A percentile compares a stretch with the other conserved stretches of the same genome.
These are phyloP conservation scores for Plenodomus biglobosus DNA, from an alignment of 2,329 filamentous ascomycete species.

Conservation along the genomic window DNA sequence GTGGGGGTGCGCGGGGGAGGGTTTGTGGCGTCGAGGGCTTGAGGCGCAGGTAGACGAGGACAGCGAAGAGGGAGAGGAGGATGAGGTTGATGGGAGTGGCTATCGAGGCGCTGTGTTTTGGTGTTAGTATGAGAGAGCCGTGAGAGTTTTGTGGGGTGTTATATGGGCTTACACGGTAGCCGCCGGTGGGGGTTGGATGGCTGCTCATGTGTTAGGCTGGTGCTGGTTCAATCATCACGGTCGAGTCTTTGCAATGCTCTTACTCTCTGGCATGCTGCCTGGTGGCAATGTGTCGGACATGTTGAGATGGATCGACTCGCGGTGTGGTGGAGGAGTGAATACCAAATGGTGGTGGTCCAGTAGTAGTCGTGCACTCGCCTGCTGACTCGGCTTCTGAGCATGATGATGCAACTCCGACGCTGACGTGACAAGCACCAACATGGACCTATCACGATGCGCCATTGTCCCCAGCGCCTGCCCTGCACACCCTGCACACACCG, in stretches of 20 bases:
- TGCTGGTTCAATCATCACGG: neutral
- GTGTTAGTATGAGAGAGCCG: neutral
- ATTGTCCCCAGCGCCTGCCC: neutral
- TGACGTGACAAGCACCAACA: constrained; percentile 5
- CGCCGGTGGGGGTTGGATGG: neutral
- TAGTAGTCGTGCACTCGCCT: no score
- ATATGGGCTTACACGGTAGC: neutral
- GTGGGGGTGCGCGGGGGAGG: constrained; percentile 61
- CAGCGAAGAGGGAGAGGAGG: constrained; percentile 59
- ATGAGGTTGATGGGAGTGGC: constrained; percentile 64
- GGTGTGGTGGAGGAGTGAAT: neutral
- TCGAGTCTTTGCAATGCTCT: neutral
- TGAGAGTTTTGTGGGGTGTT: neutral
- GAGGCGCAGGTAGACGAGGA: constrained; percentile 61
- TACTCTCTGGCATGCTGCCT: constrained; percentile 32
- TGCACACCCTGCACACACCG: neutral
- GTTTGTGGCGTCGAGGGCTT: constrained; percentile 55
- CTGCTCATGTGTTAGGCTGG: neutral
- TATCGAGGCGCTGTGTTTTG: constrained; percentile 51
- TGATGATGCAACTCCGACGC: constrained; percentile 16
- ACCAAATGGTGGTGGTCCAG: neutral
- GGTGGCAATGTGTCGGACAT: constrained; percentile 26
- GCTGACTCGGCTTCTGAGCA: neutral
- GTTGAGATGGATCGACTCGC: constrained; percentile 2
- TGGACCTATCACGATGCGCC: constrained; percentile 1